Evolutionary conservation across 768 basidiomycete genomes (phyloP).

Genomic region (Naganishia vaughanmartiniae): DNA sequence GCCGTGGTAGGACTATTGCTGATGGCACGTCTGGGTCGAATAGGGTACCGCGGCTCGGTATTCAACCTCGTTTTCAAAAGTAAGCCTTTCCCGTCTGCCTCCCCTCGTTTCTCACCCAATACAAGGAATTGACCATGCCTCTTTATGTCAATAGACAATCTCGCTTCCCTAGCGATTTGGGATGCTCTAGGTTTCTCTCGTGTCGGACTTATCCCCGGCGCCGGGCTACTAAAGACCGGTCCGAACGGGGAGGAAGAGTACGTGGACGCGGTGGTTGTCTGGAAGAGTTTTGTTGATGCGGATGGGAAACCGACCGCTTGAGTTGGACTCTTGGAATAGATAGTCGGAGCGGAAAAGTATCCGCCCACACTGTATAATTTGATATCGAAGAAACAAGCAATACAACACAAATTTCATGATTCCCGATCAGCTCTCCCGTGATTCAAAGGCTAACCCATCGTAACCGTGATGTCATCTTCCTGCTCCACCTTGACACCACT

Average conservation of each 20-base stretch:
- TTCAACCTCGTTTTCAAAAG: slow-evolving; percentile 88
- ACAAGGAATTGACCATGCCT: slow-evolving; percentile 62
- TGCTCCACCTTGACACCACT: too few species aligned
- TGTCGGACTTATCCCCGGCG: slow-evolving; percentile 62
- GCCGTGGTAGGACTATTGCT: not conserved
- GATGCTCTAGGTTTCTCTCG: slow-evolving; percentile 75
- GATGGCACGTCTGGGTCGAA: not conserved
- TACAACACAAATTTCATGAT: not conserved
- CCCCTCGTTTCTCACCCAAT: not conserved
- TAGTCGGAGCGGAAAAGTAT: not conserved
- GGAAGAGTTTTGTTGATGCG: slow-evolving; percentile 66
- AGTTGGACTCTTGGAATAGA: not conserved
- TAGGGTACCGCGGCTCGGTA: slow-evolving; percentile 56
- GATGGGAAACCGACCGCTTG: slow-evolving; percentile 11
- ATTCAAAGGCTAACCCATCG: not conserved
- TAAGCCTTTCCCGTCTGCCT: slow-evolving; percentile 33
- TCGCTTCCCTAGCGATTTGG: slow-evolving; percentile 66
- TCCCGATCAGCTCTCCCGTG: not conserved
- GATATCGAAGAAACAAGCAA: not conserved
- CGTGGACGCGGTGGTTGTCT: slow-evolving; percentile 81
- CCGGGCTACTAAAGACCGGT: slow-evolving; percentile 64
- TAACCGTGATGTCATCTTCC: slow-evolving; percentile 23
- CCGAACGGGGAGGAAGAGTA: slow-evolving; percentile 77
- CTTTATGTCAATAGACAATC: slow-evolving; percentile 57
- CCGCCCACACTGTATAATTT: not conserved